Conservation (phyloP, 2,329 filamentous ascomycete species). For the Cytospora mali region DNA sequence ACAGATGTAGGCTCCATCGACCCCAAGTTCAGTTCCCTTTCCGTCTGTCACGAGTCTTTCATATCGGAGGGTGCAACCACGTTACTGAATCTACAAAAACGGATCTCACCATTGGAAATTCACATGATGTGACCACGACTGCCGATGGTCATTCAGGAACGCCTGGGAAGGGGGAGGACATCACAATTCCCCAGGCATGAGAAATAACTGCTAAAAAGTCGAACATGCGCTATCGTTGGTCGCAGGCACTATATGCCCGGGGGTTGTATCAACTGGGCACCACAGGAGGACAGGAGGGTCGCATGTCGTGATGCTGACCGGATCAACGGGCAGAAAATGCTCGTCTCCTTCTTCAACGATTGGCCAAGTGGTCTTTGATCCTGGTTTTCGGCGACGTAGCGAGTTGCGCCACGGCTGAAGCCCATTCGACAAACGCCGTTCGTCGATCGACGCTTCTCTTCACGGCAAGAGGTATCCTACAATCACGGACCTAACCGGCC, state of each 20-base stretch:
- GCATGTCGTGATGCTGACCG: conserved; percentile 30
- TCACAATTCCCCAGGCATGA: conserved; percentile 5
- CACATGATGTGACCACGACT: conserved; percentile 37
- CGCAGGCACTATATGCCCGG: background rate
- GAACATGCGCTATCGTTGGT: conserved; percentile 6
- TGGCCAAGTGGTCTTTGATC: conserved; percentile 1
- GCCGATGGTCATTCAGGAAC: conserved; percentile 29
- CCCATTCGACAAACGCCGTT: background rate
- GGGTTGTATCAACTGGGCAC: conserved; percentile 8
- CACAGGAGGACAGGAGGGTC: background rate
- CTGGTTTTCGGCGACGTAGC: background rate
- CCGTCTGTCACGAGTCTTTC: conserved; percentile 23
- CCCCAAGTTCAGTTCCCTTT: conserved; percentile 10
- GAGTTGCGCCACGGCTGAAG: conserved; percentile 18
- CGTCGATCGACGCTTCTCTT: background rate
- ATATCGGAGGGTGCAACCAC: conserved; percentile 11
- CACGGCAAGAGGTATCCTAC: background rate
- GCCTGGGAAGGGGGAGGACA: background rate
- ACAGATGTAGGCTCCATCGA: conserved; percentile 18
- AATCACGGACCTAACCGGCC: background rate
- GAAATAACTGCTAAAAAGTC: conserved; percentile 11
- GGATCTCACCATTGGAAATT: conserved; percentile 38
- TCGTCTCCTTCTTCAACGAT: conserved; percentile 20
- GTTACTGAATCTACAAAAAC: conserved; percentile 28
- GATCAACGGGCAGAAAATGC: conserved; percentile 31